Percentiles rank a stretch among this genome's conserved stretches.
phyloP scores from a whole-genome alignment of 2,329 filamentous ascomycete genomes.

The Penicillium rolfsii region DNA sequence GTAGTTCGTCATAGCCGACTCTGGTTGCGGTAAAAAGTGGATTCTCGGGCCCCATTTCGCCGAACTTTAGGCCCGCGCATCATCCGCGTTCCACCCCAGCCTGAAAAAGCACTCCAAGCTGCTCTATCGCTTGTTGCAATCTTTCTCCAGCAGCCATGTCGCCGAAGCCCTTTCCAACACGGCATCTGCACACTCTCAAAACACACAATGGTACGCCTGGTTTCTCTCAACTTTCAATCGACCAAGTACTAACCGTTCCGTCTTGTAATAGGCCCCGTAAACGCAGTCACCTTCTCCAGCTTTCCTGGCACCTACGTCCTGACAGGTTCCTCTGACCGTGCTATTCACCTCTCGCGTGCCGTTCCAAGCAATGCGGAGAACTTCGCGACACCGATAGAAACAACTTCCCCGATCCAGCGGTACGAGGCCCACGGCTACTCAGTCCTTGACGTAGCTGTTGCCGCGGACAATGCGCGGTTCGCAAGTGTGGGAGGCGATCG shows the following conservation, averaged over 20 bases:
- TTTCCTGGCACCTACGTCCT: conserved; percentile 77
- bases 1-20: not conserved
- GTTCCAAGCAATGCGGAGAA: conserved; percentile 45
- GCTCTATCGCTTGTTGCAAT: not conserved
- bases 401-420: conserved; percentile 71
- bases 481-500: conserved; percentile 88
- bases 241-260: conserved; percentile 1
- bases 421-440: conserved; percentile 92
- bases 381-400: conserved; percentile 35
- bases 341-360: conserved; percentile 80
- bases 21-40: not conserved
- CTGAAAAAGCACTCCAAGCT: not conserved
- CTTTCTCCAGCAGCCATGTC: conserved; percentile 19
- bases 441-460: conserved; percentile 77
- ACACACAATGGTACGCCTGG: conserved; percentile 48
- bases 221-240: too few relatives aligned
- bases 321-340: conserved; percentile 82
- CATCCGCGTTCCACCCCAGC: not conserved
- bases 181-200: conserved; percentile 48
- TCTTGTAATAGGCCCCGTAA: conserved; percentile 64
- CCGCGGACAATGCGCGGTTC: conserved; percentile 78
- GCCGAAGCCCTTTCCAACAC: conserved; percentile 41
- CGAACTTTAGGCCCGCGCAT: conserved; percentile 15
- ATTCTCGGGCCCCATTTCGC: conserved; percentile 15
- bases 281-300: conserved; percentile 73